Base-by-base conservation (phyloP, 2,329 filamentous ascomycete species). In the Purpureocillium takamizusanense region DNA sequence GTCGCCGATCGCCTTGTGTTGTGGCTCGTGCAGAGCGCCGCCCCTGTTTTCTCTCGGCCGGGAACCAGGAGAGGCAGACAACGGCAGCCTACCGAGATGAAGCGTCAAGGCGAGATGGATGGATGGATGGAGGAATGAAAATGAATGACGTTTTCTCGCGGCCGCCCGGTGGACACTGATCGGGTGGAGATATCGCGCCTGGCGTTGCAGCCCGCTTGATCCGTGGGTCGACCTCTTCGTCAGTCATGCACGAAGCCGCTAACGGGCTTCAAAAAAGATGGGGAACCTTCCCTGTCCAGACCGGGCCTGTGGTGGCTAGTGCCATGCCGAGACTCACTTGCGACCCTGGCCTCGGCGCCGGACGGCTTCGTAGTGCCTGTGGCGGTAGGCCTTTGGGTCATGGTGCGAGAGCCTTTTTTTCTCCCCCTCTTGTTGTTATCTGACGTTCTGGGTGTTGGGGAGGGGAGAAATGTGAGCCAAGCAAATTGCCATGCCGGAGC, bases 261-360 rank as follows among this genome's bases (percentile, higher is more conserved):
- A 25, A 25, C 21, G 21, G 21, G 10, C 6, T 6, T 5, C 5
- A 25, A 25, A 25, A 25, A 25, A 25, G 21, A 25, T 25, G 21
- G 21, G 21, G 21, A 25, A 25, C 21, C 21, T 10, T 25, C 21
- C 21, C 21, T 30, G 28, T 30, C 28, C 7, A 13, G 11, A 14
- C n/a, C 28, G 28, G n/a, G 28, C 28, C 28, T 13, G 12, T 30
- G 11, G 18, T 27, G 15, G 28, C 21, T 35, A 35, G 32, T 32
- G 37, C 25, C 32, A 16, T 14, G 37, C 28, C 37, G 37, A 35
- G 32, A 35, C 37, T 39, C 25, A 23, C 21, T 39, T 33, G 33
- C 32, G 25, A 30, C 33, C 32, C 27, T 25, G 29, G 15, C 16
- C 35, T 17, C 28, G 12, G 28, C 28, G 28, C 7, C 28, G 28